Evolutionary conservation across 345 rosid genomes (phyloP), one percentile per base, ranked within the genome.

Genomic region (Luvunga scandens): DNA sequence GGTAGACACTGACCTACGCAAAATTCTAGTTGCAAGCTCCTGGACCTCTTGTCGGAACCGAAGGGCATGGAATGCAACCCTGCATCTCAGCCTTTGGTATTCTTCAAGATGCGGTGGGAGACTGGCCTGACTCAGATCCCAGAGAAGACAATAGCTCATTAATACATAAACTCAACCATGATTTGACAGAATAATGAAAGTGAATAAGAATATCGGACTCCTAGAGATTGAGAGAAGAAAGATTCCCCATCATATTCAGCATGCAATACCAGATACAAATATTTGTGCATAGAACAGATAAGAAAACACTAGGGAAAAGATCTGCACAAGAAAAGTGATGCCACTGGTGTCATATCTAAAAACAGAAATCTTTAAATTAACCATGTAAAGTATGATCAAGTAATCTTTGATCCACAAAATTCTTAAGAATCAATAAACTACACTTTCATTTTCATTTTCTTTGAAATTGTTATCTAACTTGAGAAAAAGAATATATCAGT

Each of bases 51-150:
- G 87, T 61, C 99, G 84, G 76, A 96, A 94, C 61, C 84, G 84
- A 56, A 96, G 89, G 22, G 98, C 99, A 73, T 92, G 95, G 84
- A 88, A 96, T 48, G 94, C 90, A 76, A 94, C 98, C 74, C 99
- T 87, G 82, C 98, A 96, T 82, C 99, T 90, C 78, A 96, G 87
- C 80, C 97, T 92, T 74, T 96, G 99, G 83, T 88, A 91, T 79
- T 96, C 99, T 84, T 91, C 97, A 75, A 94, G 91, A 77, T 89
- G 84, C 62, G 85, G 83, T 2, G 98, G 97, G 80, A 96, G 95
- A 62, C 76, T 83, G 74, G 99, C 92, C 99, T 95, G 81, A n/a
- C 77, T 66, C 74, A 81, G 66, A 65, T 81, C 24, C 57, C 65
- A 77, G 59, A 81, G 66, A 66, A 72, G 39, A 67, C 56, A 73